Conservation (phyloP, 805 yeast genomes). For the Nadsonia fulvescens region DNA sequence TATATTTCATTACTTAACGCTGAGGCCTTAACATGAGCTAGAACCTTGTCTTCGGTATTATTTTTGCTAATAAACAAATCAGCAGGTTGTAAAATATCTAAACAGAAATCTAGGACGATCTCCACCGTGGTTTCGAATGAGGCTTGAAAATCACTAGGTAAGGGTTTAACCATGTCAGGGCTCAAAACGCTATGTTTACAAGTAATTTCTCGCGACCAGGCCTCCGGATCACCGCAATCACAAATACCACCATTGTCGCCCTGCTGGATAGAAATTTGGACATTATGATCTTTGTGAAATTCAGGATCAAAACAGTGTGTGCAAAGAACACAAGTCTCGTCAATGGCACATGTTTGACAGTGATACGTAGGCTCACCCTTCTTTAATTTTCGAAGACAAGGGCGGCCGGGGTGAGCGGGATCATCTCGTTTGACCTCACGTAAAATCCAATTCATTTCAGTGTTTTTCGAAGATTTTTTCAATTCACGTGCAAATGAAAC, state of each 20-base stretch:
- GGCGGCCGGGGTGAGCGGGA: conserved; percentile 38
- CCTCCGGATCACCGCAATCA: conserved; percentile 82
- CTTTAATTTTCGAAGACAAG: conserved; percentile 56
- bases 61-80: conserved; percentile 13
- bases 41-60: conserved; percentile 13
- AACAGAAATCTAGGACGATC: conserved; percentile 15
- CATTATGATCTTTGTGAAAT: conserved; percentile 56
- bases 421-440: conserved; percentile 11
- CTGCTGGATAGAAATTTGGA: conserved; percentile 42
- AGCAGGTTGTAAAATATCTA: conserved; percentile 16
- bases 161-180: conserved; percentile 14
- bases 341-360: conserved; percentile 57
- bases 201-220: conserved; percentile 39
- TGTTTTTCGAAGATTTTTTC: conserved; percentile 13
- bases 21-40: conserved; percentile 18
- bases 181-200: conserved; percentile 27
- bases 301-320: conserved; percentile 53
- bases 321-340: conserved; percentile 75
- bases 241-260: conserved; percentile 58
- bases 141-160: conserved; percentile 28
- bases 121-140: conserved; percentile 17
- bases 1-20: conserved; percentile 27
- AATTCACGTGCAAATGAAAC: conserved; percentile 8
- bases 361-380: conserved; percentile 72
- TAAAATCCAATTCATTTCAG: conserved; percentile 6